Conservation (phyloP, 495 filamentous ascomycete species). For the Saxophila tyrrhenica region DNA sequence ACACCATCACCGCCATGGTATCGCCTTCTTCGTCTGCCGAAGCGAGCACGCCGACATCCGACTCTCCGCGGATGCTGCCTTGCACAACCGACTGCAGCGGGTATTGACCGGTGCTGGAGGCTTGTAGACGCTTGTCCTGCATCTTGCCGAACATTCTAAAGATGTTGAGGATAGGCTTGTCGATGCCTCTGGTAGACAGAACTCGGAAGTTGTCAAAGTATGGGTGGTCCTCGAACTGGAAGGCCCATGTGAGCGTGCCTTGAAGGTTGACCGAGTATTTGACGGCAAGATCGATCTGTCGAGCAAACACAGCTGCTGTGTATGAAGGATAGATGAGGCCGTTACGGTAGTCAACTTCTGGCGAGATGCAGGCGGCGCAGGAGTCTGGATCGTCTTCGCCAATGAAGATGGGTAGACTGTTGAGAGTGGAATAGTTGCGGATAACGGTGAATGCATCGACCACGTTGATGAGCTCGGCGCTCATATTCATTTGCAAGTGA, state of each 20-base stretch:
- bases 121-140: conserved; percentile 3
- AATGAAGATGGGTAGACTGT: conserved; percentile 15
- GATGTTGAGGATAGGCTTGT: conserved; percentile 18
- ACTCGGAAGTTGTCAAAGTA: conserved; percentile 19
- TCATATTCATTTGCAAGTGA: conserved; percentile 15
- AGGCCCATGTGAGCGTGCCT: conserved; percentile 14
- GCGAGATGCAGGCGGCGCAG: conserved; percentile 14
- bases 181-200: conserved; percentile 11
- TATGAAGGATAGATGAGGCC: conserved; percentile 15
- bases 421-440: conserved; percentile 4
- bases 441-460: conserved; percentile 12
- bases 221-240: conserved; percentile 11
- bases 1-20: conserved; percentile 11
- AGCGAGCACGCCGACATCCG: conserved; percentile 14
- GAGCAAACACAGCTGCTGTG: conserved; percentile 12
- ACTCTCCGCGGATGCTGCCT: conserved; percentile 8
- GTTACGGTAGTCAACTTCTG: conserved; percentile 14
- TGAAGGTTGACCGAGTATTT: conserved; percentile 13
- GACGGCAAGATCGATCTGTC: conserved; percentile 13
- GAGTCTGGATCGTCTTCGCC: conserved; percentile 18
- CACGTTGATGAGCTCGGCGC: conserved; percentile 11
- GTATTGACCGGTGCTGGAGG: conserved; percentile 10
- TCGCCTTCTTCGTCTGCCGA: conserved; percentile 5
- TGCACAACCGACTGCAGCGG: conserved; percentile 7
- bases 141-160: conserved; percentile 20